phyloP scores from a whole-genome alignment of 2,329 filamentous ascomycete genomes.

The Phaeomoniella chlamydospora region DNA sequence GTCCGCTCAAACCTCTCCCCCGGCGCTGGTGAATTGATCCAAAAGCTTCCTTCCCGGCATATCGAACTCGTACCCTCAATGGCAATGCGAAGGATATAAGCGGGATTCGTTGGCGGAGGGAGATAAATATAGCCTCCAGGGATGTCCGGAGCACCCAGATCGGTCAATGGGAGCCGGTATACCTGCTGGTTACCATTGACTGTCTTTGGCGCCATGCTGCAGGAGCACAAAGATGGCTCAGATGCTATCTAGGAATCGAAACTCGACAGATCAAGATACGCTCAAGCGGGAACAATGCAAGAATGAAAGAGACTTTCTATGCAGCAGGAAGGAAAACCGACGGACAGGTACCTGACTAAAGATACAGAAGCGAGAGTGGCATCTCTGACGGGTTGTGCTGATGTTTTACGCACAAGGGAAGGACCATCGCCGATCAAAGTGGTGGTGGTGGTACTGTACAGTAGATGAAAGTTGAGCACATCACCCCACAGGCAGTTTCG shows the following conservation, averaged over 20 bases:
- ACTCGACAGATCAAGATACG: no score
- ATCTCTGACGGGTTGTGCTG: not conserved
- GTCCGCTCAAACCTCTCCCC: slow-evolving; percentile 63
- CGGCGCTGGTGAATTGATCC: slow-evolving; percentile 83
- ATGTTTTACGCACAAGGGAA: not conserved
- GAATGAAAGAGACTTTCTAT: no score
- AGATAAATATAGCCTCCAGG: slow-evolving; percentile 85
- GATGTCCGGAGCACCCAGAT: slow-evolving; percentile 83
- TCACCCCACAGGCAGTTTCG: no score
- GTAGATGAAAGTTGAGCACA: no score
- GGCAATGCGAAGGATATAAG: slow-evolving; percentile 36
- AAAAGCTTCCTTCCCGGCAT: slow-evolving; percentile 83
- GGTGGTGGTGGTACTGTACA: no score
- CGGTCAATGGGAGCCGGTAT: slow-evolving; percentile 80
- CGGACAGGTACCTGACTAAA: not conserved
- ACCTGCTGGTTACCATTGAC: slow-evolving; percentile 47
- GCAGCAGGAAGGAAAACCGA: no score
- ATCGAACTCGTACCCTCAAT: slow-evolving; percentile 49
- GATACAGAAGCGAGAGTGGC: not conserved
- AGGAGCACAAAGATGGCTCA: no score
- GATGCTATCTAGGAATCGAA: no score
- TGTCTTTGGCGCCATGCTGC: no score
- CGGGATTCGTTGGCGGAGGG: slow-evolving; percentile 56
- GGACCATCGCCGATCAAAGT: not conserved
- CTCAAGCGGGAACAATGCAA: no score